Base-by-base conservation (phyloP, 2,329 filamentous ascomycete genomes). In the Venturiaceae sp. region DNA sequence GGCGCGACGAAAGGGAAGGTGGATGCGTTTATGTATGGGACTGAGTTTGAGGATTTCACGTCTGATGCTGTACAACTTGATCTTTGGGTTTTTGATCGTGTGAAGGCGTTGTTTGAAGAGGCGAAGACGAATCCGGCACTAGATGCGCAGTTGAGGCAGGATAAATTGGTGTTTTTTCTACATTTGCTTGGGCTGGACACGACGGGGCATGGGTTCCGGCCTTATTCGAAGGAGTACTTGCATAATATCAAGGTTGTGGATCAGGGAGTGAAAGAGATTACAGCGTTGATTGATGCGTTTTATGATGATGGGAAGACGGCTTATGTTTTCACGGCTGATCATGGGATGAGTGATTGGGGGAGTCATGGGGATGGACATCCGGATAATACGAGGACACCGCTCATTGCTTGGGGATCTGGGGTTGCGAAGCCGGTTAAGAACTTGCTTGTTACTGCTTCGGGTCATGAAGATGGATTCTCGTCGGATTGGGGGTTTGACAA, bases 271-370 rank as follows among this genome's bases (percentile, higher is more conserved):
- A 80, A 88, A 71, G 88, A 96, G 72, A 87, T 96, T 54, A 86
- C 87, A 0, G 80, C 87, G 62, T 69, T 96, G 57, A 85, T 96
- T 54, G 84, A 95, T 36, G 82, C 87, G 13, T 99, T 97, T 69
- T 99, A 96, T 66, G 80, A 75, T 65, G 83, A 84, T 63, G 87
- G 83, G 58, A 86, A 94, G 71, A 97, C 94, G 0, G 90, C 95
- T 0, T 99, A 92, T 69, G 83, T 99, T 16, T 99, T 99, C 69
- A 99, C 95, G 1, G 94, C 94, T 7, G 94, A 99, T 68, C 94
- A 99, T 71, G 94, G 94, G 19, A 99, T 99, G 94, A 97, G 90
- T 68, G 94, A 99, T 72, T 96, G 88, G 86, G 94, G 95, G n/a
- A 97, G 92, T 65, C 95, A 99, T 70, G 95, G 95, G 37, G 94